Evolutionary conservation across 192 early-diverging fungal genomes (phyloP), one percentile per base, ranked within the genome.

Genomic region (Pecoramyces ruminantium): DNA sequence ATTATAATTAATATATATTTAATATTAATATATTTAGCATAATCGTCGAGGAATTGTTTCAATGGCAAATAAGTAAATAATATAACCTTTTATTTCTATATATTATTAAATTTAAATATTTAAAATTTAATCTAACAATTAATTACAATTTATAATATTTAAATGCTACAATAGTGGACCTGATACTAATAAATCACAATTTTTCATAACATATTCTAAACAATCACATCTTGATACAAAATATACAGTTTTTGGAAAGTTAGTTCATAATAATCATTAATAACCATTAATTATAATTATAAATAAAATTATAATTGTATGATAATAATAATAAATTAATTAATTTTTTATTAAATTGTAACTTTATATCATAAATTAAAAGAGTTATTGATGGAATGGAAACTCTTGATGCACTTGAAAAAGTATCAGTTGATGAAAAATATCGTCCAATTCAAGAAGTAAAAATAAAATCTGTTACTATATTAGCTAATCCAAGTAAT

Each of bases 401-500:
- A 42, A 90, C 89, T 9, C 85, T 98, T 82, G 94, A 94, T 79
- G 91, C 92, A 0, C 83, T 99, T 67, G 97, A 99, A 83, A 93
- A 92, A 51, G 83, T 97, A 12, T 93, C 95, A 78, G 94, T 96
- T 17, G 93, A 93, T 78, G 92, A 91, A 40, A 95, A 96, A 83
- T 86, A 92, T 81, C 84, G 93, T 40, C 96, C 97, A 8, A 82
- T 92, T 14, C 91, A 95, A 79, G 92, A 93, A 0, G 88, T 97
- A 17, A 87, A 89, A 81, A 92, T 99, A 28, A 83, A 84, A 80
- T 86, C 86, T 0, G 90, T 96, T 15, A 96, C 93, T 0, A 93
- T 99, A 29, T 96, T 98, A 86, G 96, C 97, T 9, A 99, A 99
- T 85, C 97, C 97, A 16, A 85, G 97, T 27, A 95, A 77, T n/a